Evolutionary conservation across 164 flowering plant species (phyloP).

Genomic region (Stephania cephalantha): DNA sequence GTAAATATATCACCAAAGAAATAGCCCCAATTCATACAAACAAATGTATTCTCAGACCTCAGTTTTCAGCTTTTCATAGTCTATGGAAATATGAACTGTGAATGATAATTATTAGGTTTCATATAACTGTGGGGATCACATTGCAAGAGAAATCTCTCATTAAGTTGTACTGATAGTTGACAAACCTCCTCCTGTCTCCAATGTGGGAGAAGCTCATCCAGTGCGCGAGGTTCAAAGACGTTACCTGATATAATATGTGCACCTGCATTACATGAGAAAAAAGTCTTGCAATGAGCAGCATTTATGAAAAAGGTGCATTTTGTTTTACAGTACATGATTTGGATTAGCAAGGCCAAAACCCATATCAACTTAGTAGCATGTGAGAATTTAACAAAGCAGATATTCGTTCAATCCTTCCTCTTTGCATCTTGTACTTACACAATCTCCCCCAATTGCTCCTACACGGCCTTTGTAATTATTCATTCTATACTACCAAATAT

Average conservation of each 20-base stretch:
- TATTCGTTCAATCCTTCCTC: not conserved
- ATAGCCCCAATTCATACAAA: not conserved
- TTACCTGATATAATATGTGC: slow-evolving; percentile 94
- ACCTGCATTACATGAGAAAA: slow-evolving; percentile 38
- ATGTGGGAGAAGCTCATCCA: slow-evolving; percentile 82
- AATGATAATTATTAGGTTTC: not conserved
- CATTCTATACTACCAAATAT: not conserved
- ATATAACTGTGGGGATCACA: not conserved
- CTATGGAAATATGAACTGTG: not conserved
- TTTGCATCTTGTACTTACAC: not conserved
- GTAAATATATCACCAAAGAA: not conserved
- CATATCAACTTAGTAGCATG: not conserved
- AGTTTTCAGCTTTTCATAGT: not conserved
- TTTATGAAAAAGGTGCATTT: not conserved
- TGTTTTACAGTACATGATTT: not conserved
- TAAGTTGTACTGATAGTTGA: not conserved
- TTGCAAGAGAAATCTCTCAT: not conserved
- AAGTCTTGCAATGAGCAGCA: not conserved
- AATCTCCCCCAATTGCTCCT: not conserved
- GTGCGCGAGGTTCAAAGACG: slow-evolving; percentile 91
- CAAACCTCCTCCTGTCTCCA: slow-evolving; percentile 85
- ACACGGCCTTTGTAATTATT: not conserved
- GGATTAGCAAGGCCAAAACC: not conserved
- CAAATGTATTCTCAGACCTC: not conserved
- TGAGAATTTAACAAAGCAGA: not conserved